These are phyloP conservation scores for Solanum etuberosum DNA, from an alignment of 257 asterid genomes.

Conservation along the genomic window DNA sequence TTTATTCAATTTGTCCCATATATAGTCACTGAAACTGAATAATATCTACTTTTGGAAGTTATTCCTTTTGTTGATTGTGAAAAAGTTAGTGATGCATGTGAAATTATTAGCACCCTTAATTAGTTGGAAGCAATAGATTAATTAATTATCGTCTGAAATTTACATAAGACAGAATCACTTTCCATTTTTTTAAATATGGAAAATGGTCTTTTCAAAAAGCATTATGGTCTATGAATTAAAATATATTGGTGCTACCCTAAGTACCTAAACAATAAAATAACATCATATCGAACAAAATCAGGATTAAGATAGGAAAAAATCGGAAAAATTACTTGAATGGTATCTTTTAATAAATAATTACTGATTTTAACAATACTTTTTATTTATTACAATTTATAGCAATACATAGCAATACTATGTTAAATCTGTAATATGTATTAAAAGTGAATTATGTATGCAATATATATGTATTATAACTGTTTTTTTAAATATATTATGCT, in stretches of 20 bases:
- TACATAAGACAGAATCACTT: not conserved
- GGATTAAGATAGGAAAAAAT: too few relatives aligned
- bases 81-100: not conserved
- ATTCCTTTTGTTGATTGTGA: not conserved
- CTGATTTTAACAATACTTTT: too few relatives aligned
- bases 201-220: not conserved
- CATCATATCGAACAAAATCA: not conserved
- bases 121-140: not conserved
- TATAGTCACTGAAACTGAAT: not conserved
- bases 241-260: not conserved
- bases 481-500: too few relatives aligned
- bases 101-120: not conserved
- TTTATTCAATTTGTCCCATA: not conserved
- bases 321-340: too few relatives aligned
- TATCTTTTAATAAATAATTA: too few relatives aligned
- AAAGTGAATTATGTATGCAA: too few relatives aligned
- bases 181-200: not conserved
- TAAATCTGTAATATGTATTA: too few relatives aligned
- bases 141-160: not conserved
- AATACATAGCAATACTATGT: too few relatives aligned
- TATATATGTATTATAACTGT: too few relatives aligned
- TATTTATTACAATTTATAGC: too few relatives aligned
- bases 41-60: not conserved
- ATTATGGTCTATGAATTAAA: not conserved
- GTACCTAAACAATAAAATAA: not conserved